Evolutionary conservation across 345 rosid species (phyloP).

Genomic region (Raphanus raphanistrum): DNA sequence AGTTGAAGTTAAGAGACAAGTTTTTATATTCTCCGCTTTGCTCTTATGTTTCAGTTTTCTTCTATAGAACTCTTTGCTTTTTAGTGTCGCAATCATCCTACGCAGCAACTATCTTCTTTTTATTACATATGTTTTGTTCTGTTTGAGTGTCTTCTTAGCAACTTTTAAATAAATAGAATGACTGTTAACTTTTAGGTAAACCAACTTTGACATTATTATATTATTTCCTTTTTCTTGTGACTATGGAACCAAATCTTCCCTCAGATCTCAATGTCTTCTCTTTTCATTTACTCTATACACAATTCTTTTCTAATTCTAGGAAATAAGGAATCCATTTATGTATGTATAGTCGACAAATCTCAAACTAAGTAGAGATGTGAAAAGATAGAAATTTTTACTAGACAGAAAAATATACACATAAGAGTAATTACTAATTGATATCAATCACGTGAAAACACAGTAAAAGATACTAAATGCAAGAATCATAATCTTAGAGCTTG

Average conservation of each 20-base stretch:
- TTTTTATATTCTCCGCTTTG: no score
- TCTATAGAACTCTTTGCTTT: constrained; percentile 21
- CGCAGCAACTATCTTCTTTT: constrained; percentile 8
- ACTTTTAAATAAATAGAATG: constrained; percentile 27
- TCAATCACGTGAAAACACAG: constrained; percentile 14
- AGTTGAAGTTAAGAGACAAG: no score
- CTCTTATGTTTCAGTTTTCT: constrained; percentile 16
- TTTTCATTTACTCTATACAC: neutral
- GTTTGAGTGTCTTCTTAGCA: constrained; percentile 34
- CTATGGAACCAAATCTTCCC: constrained; percentile 35
- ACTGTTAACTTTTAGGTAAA: constrained; percentile 40
- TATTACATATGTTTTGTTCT: constrained; percentile 15
- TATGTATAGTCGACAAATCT: neutral
- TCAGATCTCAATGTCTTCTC: constrained; percentile 25
- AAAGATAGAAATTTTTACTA: neutral
- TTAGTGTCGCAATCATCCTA: constrained; percentile 35
- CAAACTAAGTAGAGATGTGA: neutral
- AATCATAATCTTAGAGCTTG: constrained; percentile 51
- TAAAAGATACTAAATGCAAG: constrained; percentile 4
- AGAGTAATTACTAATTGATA: constrained; percentile 14
- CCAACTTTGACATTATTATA: constrained; percentile 41
- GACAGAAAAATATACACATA: constrained; percentile 33
- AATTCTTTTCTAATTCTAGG: neutral
- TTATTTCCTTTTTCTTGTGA: constrained; percentile 28
- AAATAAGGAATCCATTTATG: neutral